Evolutionary conservation across 148 eudicot species (phyloP), one percentile per base, ranked within the genome.

Genomic region (Diospyros lotus): DNA sequence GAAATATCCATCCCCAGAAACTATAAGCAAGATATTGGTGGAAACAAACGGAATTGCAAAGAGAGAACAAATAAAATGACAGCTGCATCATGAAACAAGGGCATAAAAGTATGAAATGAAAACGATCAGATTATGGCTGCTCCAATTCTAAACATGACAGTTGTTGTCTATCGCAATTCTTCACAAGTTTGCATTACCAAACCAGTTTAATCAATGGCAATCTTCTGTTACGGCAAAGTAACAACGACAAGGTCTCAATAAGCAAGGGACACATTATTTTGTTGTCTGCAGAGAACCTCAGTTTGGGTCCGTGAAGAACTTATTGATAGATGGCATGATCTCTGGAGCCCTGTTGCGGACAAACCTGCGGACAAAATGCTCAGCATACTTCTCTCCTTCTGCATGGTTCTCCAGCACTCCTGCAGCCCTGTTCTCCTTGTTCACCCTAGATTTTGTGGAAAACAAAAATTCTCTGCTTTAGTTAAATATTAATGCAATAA

Each of bases 271-370:
- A 50, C 4, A 39, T 44, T 51, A n/a, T 58, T 28, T 72, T 72
- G 44, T 46, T 77, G 46, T 9, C 46, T 40, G 46, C 10, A 64
- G 5, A 55, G 58, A 56, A 48, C 28, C 28, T 59, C 13, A 85
- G 69, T 87, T 84, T n/a, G 97, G 98, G 11, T 93, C 84, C 48
- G 87, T 45, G 68, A 93, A 91, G 84, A 91, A 93, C 6, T 65
- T 76, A 85, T 91, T 91, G 79, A 93, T 53, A 69, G 83, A 59
- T 74, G 96, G 98, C 94, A 93, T 91, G 83, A 93, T 89, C 84
- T 93, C 92, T 0, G 94, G 84, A 43, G 91, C 42, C 90, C 71
- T 88, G 68, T 76, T 76, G 59, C 94, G 93, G 61, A 88, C 96
- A 83, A 73, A 93, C 83, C 83, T 91, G 80, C 96, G 80, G 54